phyloP scores from a whole-genome alignment of 441 rosid genomes.

The Populus hybrid region DNA sequence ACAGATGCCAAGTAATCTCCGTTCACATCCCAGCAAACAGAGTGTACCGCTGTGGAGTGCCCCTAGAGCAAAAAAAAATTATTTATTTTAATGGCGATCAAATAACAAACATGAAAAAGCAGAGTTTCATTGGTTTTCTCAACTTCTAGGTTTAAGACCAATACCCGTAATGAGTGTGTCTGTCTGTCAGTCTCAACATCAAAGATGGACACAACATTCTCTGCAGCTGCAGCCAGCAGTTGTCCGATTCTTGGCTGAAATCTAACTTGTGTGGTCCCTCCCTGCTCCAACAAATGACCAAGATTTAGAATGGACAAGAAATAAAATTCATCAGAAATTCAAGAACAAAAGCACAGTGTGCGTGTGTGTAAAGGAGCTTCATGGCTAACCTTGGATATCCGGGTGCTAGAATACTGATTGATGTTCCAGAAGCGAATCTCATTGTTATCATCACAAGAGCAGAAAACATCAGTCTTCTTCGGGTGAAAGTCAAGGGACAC shows the following conservation, averaged over 20 bases:
- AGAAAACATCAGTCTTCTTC: constrained; percentile 54
- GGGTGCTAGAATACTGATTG: constrained; percentile 40
- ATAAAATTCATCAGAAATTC: constrained; percentile 1
- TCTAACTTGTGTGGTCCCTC: constrained; percentile 63
- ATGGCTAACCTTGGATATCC: constrained; percentile 41
- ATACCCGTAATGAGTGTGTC: constrained; percentile 47
- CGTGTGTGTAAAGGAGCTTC: neutral
- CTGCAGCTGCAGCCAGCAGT: constrained; percentile 64
- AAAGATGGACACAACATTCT: constrained; percentile 56
- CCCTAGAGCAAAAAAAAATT: constrained; percentile 37
- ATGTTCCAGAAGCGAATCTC: constrained; percentile 33
- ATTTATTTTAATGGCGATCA: neutral
- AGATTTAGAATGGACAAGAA: constrained; percentile 14
- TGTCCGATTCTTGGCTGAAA: constrained; percentile 71
- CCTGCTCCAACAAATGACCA: constrained; percentile 38
- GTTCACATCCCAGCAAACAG: constrained; percentile 61
- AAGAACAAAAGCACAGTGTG: neutral
- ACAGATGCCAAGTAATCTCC: constrained; percentile 68
- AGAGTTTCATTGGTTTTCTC: neutral
- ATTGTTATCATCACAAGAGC: constrained; percentile 48
- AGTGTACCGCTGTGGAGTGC: constrained; percentile 48
- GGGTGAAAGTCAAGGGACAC: constrained; percentile 84
- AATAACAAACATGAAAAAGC: neutral
- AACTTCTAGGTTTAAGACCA: neutral
- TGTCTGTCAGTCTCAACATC: constrained; percentile 54